Evolutionary conservation across 768 basidiomycete species (phyloP), one percentile per base, ranked within the genome.

Genomic region (Suillus variegatus): DNA sequence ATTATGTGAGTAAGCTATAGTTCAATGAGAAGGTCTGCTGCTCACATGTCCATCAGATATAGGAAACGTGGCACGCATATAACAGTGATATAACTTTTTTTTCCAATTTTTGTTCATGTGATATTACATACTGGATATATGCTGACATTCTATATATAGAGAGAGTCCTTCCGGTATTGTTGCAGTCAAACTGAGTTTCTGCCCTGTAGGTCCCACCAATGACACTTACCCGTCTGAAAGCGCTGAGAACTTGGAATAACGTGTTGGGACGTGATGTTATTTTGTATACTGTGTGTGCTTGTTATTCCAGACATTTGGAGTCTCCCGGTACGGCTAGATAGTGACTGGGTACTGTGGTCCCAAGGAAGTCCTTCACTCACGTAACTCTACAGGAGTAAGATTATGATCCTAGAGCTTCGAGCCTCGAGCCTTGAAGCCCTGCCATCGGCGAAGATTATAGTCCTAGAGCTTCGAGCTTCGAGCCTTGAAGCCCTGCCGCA

Each of bases 1-100:
- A 74, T 63, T 81, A 76, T 72, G 79, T 75, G 68, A 72, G 78
- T 77, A 40, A 49, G 64, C 5, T 46, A 8, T 41, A 38, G 36
- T 38, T 62, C 49, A 20, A 12, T n/a, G 20, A 55, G 54, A n/a
- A n/a, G 32, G 54, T 6, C 16, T 36, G 32, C 51, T 57, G 60
- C 70, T 73, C 60, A 73, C 32, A 49, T 54, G 60, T 61, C 41
- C 12, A 25, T 64, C 64, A 75, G 70, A 65, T 67, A 70, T 71
- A 75, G 71, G 38, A 5, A 46, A 49, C n/a, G 40, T 12, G 38
- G 41, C 4, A 58, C 60, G 49, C 25, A 47, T 52, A 36, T 55
- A 28, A 54, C 64, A 2, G n/a, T 41, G 32, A 63, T 57, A 64
- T 62, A 63, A 36, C n/a, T 36, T 10, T 36, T 32, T 32, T 32